Evolutionary conservation across 176 grass and related monocot species (phyloP), one percentile per base, ranked within the genome.

Genomic region (Lolium perenne): DNA sequence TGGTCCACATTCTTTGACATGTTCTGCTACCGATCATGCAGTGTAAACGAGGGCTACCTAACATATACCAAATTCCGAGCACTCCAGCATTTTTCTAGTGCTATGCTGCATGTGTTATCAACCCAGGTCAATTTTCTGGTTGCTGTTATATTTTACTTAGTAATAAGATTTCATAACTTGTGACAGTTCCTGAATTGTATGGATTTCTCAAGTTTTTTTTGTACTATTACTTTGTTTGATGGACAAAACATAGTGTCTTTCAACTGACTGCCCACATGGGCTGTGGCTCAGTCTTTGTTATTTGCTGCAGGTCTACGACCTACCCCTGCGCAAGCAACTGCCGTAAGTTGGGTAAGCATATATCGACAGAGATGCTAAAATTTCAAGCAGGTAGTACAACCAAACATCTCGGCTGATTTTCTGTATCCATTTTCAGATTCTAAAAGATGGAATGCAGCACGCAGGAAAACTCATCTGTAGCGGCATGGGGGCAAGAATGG

Each of bases 371-470:
- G 12, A 86, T 83, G 65, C 54, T 86, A 47, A 75, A 83, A 61
- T 26, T 81, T 64, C 12, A 72, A 66, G n/a, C 47, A 79, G 43
- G 22, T 85, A 79, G 11, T 82, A 32, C n/a, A 67, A 29, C 51
- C 8, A 2, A 63, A 65, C 50, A 73, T 87, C 67, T 83, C 8
- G 4, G 32, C 67, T 87, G 49, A 87, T 74, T 81, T 82, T 91
- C 51, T 86, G 4, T 83, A 68, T 77, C 11, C 26, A 53, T 87
- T 84, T 84, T 82, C 80, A 99, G 97, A 91, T 99, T 89, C 58
- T 99, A 41, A 99, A 99, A 87, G 94, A 96, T 92, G 97, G 97
- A 63, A 99, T 96, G 97, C 94, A 99, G 88, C 94, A 99, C 29
- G 97, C 89, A 6, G 97, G 97, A 75, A 99, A 99, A 58, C 97